These are phyloP conservation scores for Sicyos baderoa DNA, from an alignment of 306 rosid species.

Conservation along the genomic window DNA sequence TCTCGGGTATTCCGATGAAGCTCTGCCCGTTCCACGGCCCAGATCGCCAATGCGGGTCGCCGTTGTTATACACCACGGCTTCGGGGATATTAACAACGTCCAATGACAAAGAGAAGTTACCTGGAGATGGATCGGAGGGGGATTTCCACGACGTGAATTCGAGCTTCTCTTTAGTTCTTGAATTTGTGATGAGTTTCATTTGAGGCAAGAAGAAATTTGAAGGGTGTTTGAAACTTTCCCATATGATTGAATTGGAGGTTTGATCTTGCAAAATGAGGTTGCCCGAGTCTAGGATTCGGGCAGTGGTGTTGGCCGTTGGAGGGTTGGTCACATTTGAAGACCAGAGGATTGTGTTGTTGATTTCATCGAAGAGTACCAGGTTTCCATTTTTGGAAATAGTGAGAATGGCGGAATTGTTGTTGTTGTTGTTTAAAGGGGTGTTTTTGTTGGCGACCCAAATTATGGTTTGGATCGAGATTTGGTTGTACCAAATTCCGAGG, in stretches of 20 bases:
- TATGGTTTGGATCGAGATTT: not conserved
- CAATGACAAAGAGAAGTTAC: not conserved
- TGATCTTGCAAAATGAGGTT: slow-evolving; percentile 31
- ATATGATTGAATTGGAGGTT: slow-evolving; percentile 6
- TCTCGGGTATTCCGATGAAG: slow-evolving; percentile 31
- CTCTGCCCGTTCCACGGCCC: slow-evolving; percentile 42
- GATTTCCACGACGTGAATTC: slow-evolving; percentile 12
- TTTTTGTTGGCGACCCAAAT: slow-evolving; percentile 25
- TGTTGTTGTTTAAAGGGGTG: not conserved
- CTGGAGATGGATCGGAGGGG: slow-evolving; percentile 7
- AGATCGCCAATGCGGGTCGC: slow-evolving; percentile 24
- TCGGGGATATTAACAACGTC: not conserved
- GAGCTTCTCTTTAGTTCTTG: slow-evolving; percentile 4
- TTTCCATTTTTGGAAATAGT: slow-evolving; percentile 16
- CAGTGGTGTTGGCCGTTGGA: slow-evolving; percentile 15
- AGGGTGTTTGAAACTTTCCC: slow-evolving; percentile 41
- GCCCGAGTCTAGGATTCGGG: slow-evolving; percentile 25
- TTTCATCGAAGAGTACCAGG: slow-evolving; percentile 22
- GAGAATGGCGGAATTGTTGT: slow-evolving; percentile 17
- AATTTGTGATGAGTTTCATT: slow-evolving; percentile 18
- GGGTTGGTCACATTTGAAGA: slow-evolving; percentile 25
- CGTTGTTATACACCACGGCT: slow-evolving; percentile 25
- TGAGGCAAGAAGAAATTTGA: slow-evolving; percentile 10
- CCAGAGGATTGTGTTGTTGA: slow-evolving; percentile 19
- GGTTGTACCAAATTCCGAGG: slow-evolving; percentile 19